Conservation (phyloP, 352 stramenopile genomes). For the Pythium dissotocum region DNA sequence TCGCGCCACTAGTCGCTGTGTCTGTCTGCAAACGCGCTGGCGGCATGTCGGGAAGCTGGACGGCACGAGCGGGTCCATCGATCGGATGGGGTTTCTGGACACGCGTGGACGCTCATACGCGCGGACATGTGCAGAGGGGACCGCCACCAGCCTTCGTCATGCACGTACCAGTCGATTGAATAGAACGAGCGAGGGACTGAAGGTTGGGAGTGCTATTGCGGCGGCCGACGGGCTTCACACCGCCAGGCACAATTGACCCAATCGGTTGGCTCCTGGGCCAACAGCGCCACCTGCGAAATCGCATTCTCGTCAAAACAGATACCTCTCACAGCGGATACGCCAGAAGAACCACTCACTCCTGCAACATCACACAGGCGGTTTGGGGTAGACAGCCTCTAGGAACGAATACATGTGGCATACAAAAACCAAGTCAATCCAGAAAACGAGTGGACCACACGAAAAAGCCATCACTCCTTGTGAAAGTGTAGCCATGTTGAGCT, state of each 20-base stretch:
- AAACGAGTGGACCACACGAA: constrained; percentile 1
- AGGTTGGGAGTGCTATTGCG: constrained; percentile 49
- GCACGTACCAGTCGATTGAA: constrained; percentile 87
- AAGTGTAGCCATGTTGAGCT: not conserved
- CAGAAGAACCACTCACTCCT: not conserved
- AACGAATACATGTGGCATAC: not conserved
- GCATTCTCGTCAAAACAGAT: constrained; percentile 18
- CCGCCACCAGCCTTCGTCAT: constrained; percentile 5
- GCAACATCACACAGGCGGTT: not conserved
- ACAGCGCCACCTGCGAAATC: constrained; percentile 40
- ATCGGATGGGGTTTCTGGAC: not conserved
- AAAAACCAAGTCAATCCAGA: not conserved
- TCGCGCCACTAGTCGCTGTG: not conserved
- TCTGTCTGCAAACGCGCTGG: not conserved
- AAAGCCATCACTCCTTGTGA: not conserved
- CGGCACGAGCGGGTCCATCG: not conserved
- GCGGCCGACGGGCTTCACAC: constrained; percentile 19
- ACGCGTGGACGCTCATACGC: not conserved
- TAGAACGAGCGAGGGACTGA: constrained; percentile 89
- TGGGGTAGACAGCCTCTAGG: not conserved
- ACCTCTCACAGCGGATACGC: constrained; percentile 17
- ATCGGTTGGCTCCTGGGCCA: constrained; percentile 72
- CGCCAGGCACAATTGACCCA: constrained; percentile 43
- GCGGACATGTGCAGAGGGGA: not conserved
- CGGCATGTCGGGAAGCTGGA: not conserved